Conservation (phyloP, 495 filamentous ascomycete genomes). For the Pseudoneurospora amorphoporcata region DNA sequence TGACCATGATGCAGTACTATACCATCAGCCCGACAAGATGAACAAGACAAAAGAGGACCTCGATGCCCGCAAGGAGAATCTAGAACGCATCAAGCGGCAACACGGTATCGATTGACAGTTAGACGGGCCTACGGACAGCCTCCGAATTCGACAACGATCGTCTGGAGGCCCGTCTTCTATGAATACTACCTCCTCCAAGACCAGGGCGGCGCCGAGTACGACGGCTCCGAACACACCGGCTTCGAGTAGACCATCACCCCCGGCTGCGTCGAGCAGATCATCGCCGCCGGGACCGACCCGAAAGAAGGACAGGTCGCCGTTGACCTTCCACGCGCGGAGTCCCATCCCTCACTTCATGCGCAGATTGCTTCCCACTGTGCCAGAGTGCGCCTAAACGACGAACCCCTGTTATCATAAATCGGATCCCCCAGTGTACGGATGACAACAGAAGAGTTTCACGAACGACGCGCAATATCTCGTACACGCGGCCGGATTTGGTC, state of each 20-base stretch:
- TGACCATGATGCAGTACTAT: slow-evolving; percentile 57
- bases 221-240: slow-evolving; percentile 11
- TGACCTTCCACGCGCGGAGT: slow-evolving; percentile 27
- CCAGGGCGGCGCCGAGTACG: slow-evolving; percentile 18
- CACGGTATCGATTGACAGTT: slow-evolving; percentile 94
- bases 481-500: slow-evolving; percentile 12
- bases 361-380: slow-evolving; percentile 28
- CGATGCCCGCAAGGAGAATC: slow-evolving; percentile 84
- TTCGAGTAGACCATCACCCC: slow-evolving; percentile 13
- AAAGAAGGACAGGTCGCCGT: slow-evolving; percentile 24
- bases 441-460: slow-evolving; percentile 2
- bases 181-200: slow-evolving; percentile 28
- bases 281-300: slow-evolving; percentile 10
- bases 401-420: slow-evolving; percentile 8
- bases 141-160: slow-evolving; percentile 29
- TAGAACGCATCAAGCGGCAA: slow-evolving; percentile 95
- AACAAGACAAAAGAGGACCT: slow-evolving; percentile 85
- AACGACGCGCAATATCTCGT: slow-evolving; percentile 5
- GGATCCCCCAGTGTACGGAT: slow-evolving; percentile 18
- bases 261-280: slow-evolving; percentile 18
- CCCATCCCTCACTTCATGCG: slow-evolving; percentile 37
- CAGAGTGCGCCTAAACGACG: slow-evolving; percentile 25
- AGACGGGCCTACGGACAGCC: slow-evolving; percentile 49
- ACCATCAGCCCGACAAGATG: slow-evolving; percentile 99
- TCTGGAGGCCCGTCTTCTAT: slow-evolving; percentile 46